phyloP scores from a whole-genome alignment of 257 asterid species.

The Rhazya stricta region DNA sequence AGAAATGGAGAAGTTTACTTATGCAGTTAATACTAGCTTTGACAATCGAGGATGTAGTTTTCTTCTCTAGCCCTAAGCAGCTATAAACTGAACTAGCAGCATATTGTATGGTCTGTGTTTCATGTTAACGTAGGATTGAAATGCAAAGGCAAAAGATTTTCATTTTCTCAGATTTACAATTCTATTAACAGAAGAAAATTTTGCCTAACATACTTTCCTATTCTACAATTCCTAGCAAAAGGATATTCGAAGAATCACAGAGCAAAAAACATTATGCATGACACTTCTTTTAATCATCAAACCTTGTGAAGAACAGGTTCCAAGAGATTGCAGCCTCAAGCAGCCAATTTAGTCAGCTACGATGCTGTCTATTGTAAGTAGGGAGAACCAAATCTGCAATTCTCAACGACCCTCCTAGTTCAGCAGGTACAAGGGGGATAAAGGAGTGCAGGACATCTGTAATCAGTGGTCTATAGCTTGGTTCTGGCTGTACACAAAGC shows the following conservation, averaged over 20 bases:
- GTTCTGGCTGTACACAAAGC: slow-evolving; percentile 92
- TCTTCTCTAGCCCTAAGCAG: background rate
- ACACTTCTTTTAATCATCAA: slow-evolving; percentile 15
- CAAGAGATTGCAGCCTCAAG: slow-evolving; percentile 15
- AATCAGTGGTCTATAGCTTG: slow-evolving; percentile 88
- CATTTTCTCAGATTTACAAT: slow-evolving; percentile 35
- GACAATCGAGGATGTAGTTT: too few relatives aligned
- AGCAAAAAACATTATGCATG: slow-evolving; percentile 7
- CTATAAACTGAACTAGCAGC: background rate
- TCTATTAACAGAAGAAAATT: slow-evolving; percentile 27
- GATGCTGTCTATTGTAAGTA: slow-evolving; percentile 19
- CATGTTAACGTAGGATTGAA: background rate
- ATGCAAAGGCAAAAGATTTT: background rate
- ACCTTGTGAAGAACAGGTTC: slow-evolving; percentile 4
- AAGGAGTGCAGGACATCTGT: slow-evolving; percentile 92
- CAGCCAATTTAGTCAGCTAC: slow-evolving; percentile 3
- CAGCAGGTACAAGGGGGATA: slow-evolving; percentile 90
- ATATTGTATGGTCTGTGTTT: background rate
- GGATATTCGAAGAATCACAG: slow-evolving; percentile 8
- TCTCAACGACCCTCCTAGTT: slow-evolving; percentile 83
- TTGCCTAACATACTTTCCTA: slow-evolving; percentile 17
- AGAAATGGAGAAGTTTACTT: background rate
- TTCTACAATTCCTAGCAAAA: slow-evolving; percentile 22
- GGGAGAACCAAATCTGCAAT: slow-evolving; percentile 38
- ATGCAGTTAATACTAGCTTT: background rate